Conservation (phyloP, 768 basidiomycete species). For the Lactarius tabidus region DNA sequence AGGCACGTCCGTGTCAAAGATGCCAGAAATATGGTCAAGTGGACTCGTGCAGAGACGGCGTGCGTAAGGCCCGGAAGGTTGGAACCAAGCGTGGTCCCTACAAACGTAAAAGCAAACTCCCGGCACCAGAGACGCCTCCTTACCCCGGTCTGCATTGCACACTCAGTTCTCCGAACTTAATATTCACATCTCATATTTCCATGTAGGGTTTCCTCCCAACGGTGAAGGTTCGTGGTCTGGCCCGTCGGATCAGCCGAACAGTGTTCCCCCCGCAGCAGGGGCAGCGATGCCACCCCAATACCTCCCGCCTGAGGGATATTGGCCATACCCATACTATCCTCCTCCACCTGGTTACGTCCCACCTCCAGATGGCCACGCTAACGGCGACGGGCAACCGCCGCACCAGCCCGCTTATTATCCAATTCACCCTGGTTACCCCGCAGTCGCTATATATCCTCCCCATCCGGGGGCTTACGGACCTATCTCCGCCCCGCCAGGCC, state of each 20-base stretch:
- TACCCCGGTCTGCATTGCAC: conserved; percentile 26
- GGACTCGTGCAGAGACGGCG: conserved; percentile 53
- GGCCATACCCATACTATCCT: conserved; percentile 42
- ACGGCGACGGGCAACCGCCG: conserved; percentile 32
- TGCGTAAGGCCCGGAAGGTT: conserved; percentile 61
- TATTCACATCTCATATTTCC: conserved; percentile 10
- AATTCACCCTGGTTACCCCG: conserved; percentile 35
- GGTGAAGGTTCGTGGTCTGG: conserved; percentile 36
- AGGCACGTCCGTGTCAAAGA: conserved; percentile 57
- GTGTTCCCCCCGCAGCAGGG: conserved; percentile 24
- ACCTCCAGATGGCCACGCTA: conserved; percentile 33
- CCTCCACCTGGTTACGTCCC: conserved; percentile 41
- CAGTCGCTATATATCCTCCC: conserved; percentile 32
- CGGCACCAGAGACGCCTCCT: conserved; percentile 25
- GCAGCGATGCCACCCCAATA: conserved; percentile 32
- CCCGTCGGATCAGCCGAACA: conserved; percentile 26
- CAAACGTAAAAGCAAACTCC: conserved; percentile 46
- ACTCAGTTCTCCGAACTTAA: background rate
- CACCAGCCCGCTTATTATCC: conserved; percentile 39
- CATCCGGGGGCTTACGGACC: conserved; percentile 29
- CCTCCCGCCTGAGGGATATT: conserved; percentile 41
- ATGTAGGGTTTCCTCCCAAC: conserved; percentile 24
- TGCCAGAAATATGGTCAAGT: conserved; percentile 61
- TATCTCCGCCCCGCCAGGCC: conserved; percentile 16
- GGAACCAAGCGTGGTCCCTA: conserved; percentile 56